A percentile compares a stretch with the other conserved stretches of the same genome.
These are phyloP conservation scores for Backusella psychrophila DNA, from an alignment of 192 early-diverging fungal species.

Conservation along the genomic window DNA sequence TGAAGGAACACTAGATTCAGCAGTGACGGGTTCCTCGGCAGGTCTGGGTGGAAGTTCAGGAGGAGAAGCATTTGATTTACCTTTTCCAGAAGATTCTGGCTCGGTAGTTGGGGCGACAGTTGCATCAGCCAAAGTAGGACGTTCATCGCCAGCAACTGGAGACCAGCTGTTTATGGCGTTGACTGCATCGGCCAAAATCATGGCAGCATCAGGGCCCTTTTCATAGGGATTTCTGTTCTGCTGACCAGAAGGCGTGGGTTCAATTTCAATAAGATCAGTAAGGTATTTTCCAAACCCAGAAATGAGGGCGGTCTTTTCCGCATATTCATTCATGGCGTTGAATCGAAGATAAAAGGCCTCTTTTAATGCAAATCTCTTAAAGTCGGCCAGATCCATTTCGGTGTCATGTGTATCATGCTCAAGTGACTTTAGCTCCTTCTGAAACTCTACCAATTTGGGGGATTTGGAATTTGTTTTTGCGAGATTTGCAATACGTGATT, in stretches of 20 bases:
- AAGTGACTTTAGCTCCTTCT: conserved; percentile 29
- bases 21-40: neutral
- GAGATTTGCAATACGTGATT: conserved; percentile 29
- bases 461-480: conserved; percentile 22
- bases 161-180: conserved; percentile 34
- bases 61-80: neutral
- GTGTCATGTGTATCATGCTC: conserved; percentile 30
- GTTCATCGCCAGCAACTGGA: conserved; percentile 27
- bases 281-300: conserved; percentile 42
- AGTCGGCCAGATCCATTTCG: conserved; percentile 38
- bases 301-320: conserved; percentile 33
- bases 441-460: conserved; percentile 31
- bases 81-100: neutral
- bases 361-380: conserved; percentile 38
- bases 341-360: conserved; percentile 41
- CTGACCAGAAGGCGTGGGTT: conserved; percentile 24
- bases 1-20: neutral
- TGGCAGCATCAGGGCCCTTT: conserved; percentile 23
- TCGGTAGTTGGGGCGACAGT: neutral
- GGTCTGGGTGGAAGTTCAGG: neutral
- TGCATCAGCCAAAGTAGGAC: conserved; percentile 29
- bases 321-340: conserved; percentile 38
- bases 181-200: conserved; percentile 32
- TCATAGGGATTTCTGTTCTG: conserved; percentile 20
- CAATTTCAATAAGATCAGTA: conserved; percentile 35